A percentile compares a stretch with the other conserved stretches of the same genome.
Conservation (phyloP, 2,329 filamentous ascomycete species). For the Incumbomyces delicatus region DNA sequence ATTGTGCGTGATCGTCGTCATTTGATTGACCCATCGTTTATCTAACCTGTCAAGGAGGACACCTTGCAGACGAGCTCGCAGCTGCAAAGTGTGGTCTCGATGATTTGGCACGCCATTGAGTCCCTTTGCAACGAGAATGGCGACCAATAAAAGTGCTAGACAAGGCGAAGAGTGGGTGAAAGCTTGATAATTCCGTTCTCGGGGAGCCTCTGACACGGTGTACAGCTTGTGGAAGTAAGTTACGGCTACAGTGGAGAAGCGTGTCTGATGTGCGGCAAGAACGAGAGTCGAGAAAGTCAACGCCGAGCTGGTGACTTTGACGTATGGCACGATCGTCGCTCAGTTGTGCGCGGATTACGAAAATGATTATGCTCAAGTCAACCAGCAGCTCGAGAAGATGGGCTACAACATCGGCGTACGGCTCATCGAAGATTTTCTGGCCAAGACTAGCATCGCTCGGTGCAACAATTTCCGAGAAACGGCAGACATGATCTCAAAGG, state of each 20-base stretch:
- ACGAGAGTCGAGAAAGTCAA: constrained; percentile 96
- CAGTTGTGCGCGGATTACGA: constrained; percentile 96
- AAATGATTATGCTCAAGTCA: constrained; percentile 86
- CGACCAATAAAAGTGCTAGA: constrained; percentile 48
- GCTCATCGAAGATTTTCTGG: constrained; percentile 93
- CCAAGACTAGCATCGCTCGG: constrained; percentile 81
- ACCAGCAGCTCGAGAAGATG: constrained; percentile 97
- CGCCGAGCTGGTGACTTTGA: constrained; percentile 91
- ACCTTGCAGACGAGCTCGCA: too few species aligned
- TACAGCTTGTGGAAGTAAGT: constrained; percentile 85
- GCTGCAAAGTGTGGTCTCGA: too few species aligned
- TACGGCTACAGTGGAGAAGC: constrained; percentile 6
- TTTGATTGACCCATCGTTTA: too few species aligned
- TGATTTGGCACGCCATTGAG: too few species aligned
- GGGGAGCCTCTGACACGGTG: background rate
- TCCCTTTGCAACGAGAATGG: constrained; percentile 7
- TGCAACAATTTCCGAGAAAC: constrained; percentile 93
- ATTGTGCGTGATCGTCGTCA: too few species aligned
- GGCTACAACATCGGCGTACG: constrained; percentile 96
- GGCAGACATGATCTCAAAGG: constrained; percentile 91
- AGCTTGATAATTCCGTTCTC: background rate
- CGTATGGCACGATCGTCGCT: constrained; percentile 93
- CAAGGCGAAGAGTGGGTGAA: constrained; percentile 63
- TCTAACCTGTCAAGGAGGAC: too few species aligned
- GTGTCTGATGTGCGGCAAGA: constrained; percentile 39